A percentile compares a stretch with the other conserved stretches of the same genome.
These are phyloP conservation scores for Vitis cinerea DNA, from an alignment of 164 flowering plant genomes.

Conservation along the genomic window DNA sequence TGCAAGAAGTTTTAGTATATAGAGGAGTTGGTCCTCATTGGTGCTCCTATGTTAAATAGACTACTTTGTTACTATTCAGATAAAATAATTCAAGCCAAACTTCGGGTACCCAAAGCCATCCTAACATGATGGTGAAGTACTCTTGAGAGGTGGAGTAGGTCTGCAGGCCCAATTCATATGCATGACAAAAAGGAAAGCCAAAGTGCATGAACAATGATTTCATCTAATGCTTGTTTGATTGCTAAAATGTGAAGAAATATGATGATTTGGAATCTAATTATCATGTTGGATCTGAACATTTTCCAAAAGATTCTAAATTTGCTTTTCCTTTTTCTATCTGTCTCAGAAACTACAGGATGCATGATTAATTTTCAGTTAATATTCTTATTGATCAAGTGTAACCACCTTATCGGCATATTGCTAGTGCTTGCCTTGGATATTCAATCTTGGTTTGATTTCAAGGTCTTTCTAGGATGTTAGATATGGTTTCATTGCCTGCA, in stretches of 20 bases:
- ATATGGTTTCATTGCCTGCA: not conserved
- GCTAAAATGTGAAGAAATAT: not conserved
- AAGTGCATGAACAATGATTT: too few relatives aligned
- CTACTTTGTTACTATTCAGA: too few relatives aligned
- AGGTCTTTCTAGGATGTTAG: not conserved
- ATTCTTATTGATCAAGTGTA: not conserved
- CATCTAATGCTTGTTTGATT: not conserved
- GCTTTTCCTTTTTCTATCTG: not conserved
- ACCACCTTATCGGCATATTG: not conserved
- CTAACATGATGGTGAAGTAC: too few relatives aligned
- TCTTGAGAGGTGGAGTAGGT: too few relatives aligned
- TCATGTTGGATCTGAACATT: not conserved
- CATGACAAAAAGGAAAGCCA: too few relatives aligned
- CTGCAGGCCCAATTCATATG: too few relatives aligned
- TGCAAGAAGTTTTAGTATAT: too few relatives aligned
- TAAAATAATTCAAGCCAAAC: too few relatives aligned
- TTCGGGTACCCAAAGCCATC: too few relatives aligned
- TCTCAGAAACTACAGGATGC: not conserved
- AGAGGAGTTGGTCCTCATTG: too few relatives aligned
- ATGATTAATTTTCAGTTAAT: not conserved
- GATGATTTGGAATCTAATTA: not conserved
- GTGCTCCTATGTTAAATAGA: too few relatives aligned
- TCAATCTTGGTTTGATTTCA: not conserved
- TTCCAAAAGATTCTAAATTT: not conserved
- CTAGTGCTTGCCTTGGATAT: not conserved